Conservation (phyloP, 73 alveolate genomes). For the Paramecium octaurelia region DNA sequence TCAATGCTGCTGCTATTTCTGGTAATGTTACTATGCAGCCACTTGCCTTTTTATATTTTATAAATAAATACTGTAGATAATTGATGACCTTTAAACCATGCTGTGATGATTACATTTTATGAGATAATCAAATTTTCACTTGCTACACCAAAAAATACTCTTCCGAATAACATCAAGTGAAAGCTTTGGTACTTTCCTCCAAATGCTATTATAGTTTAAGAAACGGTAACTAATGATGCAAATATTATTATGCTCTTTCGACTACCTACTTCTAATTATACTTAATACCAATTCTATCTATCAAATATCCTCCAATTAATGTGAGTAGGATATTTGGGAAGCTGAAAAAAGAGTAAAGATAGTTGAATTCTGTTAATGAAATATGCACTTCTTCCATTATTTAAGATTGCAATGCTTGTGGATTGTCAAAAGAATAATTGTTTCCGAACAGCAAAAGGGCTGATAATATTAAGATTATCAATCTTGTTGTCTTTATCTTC, state of each 20-base stretch:
- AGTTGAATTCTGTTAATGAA: not conserved
- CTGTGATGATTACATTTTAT: slow-evolving; percentile 46
- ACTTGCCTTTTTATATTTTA: not conserved
- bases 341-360: not conserved
- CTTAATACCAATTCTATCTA: not conserved
- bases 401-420: slow-evolving; percentile 21
- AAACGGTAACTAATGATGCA: slow-evolving; percentile 21
- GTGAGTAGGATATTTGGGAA: slow-evolving; percentile 33
- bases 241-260: slow-evolving; percentile 12
- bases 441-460: slow-evolving; percentile 16
- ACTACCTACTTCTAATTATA: not conserved
- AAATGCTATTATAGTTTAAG: slow-evolving; percentile 25
- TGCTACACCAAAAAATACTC: slow-evolving; percentile 65
- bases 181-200: slow-evolving; percentile 41
- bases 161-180: slow-evolving; percentile 56
- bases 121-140: slow-evolving; percentile 53
- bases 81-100: slow-evolving; percentile 68
- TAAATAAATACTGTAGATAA: slow-evolving; percentile 25
- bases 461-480: not conserved
- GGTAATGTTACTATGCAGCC: slow-evolving; percentile 2
- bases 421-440: slow-evolving; percentile 46
- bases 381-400: slow-evolving; percentile 10
- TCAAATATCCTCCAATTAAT: not conserved
- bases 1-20: slow-evolving; percentile 30
- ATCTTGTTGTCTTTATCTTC: not conserved